phyloP scores from a whole-genome alignment of 2,329 filamentous ascomycete species.

The Trematosphaeria pertusa region DNA sequence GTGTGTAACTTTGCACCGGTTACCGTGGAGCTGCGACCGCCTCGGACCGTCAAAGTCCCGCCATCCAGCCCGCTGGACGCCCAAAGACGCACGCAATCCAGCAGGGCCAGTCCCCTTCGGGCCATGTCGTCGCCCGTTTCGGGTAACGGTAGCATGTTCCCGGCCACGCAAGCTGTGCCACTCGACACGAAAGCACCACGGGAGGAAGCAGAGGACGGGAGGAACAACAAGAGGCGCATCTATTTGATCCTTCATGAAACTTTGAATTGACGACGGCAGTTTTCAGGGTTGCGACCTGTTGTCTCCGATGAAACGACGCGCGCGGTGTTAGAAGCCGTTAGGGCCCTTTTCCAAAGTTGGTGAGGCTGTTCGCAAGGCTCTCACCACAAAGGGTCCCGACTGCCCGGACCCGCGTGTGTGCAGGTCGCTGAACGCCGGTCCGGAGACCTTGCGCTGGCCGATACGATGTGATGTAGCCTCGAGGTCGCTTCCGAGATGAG shows the following conservation, averaged over 20 bases:
- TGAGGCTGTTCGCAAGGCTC: constrained; percentile 6
- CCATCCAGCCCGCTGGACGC: constrained; percentile 17
- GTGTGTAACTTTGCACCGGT: too few species aligned
- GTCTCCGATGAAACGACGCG: background rate
- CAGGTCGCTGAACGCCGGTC: constrained; percentile 1
- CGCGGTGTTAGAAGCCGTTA: background rate
- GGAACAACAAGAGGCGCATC: constrained; percentile 16
- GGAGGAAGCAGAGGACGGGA: constrained; percentile 17
- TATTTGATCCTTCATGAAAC: constrained; percentile 17
- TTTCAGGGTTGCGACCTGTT: too few species aligned
- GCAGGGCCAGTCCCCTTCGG: background rate
- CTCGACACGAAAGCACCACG: constrained; percentile 11
- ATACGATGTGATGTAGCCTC: background rate
- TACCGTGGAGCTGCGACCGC: background rate
- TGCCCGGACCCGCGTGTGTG: constrained; percentile 1
- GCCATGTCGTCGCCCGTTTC: too few species aligned
- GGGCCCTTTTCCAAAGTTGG: constrained; percentile 4
- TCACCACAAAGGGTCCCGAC: background rate
- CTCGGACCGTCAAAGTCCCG: constrained; percentile 5
- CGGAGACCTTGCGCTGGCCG: background rate
- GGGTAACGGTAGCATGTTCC: background rate
- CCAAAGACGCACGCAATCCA: constrained; percentile 10
- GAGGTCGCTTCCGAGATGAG: background rate
- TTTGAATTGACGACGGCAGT: constrained; percentile 6
- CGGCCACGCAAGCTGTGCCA: constrained; percentile 1